Conservation (phyloP, 441 rosid species). For the Metrosideros polymorpha region DNA sequence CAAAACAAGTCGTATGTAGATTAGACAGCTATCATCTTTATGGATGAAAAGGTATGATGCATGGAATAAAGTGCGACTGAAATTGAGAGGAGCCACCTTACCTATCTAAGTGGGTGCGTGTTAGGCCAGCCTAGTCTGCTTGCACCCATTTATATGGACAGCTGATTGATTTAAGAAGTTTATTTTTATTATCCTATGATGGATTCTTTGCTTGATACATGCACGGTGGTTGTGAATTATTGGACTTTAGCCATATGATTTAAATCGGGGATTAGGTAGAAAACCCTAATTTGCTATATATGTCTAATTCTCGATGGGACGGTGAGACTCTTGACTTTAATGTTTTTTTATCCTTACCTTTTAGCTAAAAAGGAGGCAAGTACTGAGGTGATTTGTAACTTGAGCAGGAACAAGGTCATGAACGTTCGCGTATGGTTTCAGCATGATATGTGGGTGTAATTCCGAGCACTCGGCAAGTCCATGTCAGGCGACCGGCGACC, state of each 20-base stretch:
- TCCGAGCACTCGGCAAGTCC: accelerated
- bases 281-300: background rate
- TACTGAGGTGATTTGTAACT: background rate
- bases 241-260: background rate
- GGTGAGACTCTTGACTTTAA: background rate
- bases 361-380: background rate
- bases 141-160: background rate
- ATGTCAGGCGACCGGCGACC: too few relatives aligned
- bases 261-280: background rate
- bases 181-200: background rate
- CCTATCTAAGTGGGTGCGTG: background rate
- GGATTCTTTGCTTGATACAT: background rate
- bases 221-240: background rate
- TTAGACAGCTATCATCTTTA: background rate
- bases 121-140: background rate
- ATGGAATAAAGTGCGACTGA: background rate
- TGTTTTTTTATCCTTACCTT: background rate
- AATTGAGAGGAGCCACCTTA: background rate
- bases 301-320: background rate
- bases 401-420: background rate
- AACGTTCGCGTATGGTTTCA: background rate
- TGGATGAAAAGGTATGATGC: background rate
- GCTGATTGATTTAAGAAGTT: background rate
- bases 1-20: background rate
- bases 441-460: background rate